Evolutionary conservation across 345 rosid genomes (phyloP), one percentile per base, ranked within the genome.

Genomic region (Angophora floribunda): DNA sequence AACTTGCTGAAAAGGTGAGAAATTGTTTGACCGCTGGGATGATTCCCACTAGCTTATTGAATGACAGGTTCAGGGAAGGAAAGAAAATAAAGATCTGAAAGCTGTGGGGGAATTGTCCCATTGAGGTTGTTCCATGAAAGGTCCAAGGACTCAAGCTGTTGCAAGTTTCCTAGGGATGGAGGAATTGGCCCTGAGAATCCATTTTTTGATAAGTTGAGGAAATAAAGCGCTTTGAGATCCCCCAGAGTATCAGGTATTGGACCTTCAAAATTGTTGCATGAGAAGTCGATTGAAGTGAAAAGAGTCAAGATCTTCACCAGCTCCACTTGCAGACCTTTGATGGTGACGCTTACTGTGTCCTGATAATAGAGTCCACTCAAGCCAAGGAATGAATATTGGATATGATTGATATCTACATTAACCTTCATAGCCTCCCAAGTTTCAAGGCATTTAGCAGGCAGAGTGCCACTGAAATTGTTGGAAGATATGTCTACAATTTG

Each of bases 401-500:
- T 49, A 85, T 85, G 89, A 61, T 14, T 32, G 2, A 30, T 0
- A 44, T 90, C 59, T 75, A 30, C 24, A 1, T 85, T 85, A 65
- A 9, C 0, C 85, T 88, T 85, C 88, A 89, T 89, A 11, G 90
- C 88, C 6, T 70, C 82, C 90, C 90, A 89, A 12, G 36, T 86
- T 21, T 30, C 0, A 19, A 89, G 88, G 32, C 85, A 86, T 36
- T 41, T 3, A 24, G 5, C 1, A 21, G 89, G 92, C 3, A 93
- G 9, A 1, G 0, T 3, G 7, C 91, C 90, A 22, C 0, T 45
- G 49, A 95, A 95, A 6, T 75, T 3, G 57, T 94, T 95, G 3
- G 70, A 26, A 3, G 96, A 90, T 45, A 94, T 65, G 70, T 94
- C 96, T 1, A 93, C 89, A 32, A 95, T 93, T 41, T 93, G 94